Conservation (phyloP, 2,329 filamentous ascomycete genomes). For the Penicillium sp. region DNA sequence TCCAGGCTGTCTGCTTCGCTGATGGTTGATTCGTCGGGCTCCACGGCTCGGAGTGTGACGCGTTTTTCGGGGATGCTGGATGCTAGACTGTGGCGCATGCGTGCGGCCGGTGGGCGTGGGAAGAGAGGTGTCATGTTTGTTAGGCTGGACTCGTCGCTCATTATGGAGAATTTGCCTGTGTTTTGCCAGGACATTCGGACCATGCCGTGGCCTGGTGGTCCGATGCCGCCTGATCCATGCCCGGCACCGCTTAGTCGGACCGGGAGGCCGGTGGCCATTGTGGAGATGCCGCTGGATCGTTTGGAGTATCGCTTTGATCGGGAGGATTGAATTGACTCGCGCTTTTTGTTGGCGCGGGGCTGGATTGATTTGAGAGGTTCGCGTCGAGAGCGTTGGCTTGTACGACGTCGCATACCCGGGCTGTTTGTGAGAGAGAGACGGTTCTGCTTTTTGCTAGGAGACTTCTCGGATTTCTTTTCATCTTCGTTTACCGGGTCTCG, state of each 20-base stretch:
- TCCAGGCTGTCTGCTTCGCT: slow-evolving; percentile 44
- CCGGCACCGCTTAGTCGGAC: slow-evolving; percentile 47
- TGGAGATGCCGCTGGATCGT: slow-evolving; percentile 44
- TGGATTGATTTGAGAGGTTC: slow-evolving; percentile 43
- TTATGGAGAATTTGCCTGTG: slow-evolving; percentile 34
- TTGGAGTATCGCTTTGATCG: slow-evolving; percentile 42
- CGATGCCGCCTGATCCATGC: slow-evolving; percentile 46
- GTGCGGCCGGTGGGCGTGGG: slow-evolving; percentile 37
- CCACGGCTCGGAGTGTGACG: slow-evolving; percentile 35
- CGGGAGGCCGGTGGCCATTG: slow-evolving; percentile 42
- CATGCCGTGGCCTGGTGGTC: slow-evolving; percentile 39
- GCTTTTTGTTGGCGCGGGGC: slow-evolving; percentile 35
- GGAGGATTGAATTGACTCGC: slow-evolving; percentile 40
- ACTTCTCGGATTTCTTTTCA: slow-evolving; percentile 22
- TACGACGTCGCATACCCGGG: slow-evolving; percentile 32
- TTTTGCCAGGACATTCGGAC: slow-evolving; percentile 45
- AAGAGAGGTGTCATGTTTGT: slow-evolving; percentile 42
- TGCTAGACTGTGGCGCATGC: slow-evolving; percentile 32
- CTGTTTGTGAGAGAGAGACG: slow-evolving; percentile 35
- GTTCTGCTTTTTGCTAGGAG: slow-evolving; percentile 28
- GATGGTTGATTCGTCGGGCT: slow-evolving; percentile 34
- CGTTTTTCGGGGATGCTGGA: slow-evolving; percentile 34
- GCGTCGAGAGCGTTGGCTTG: slow-evolving; percentile 35
- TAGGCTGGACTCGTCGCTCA: slow-evolving; percentile 40
- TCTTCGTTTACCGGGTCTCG: slow-evolving; percentile 26